Evolutionary conservation across 164 flowering plant species (phyloP).

Genomic region (Taxillus chinensis): DNA sequence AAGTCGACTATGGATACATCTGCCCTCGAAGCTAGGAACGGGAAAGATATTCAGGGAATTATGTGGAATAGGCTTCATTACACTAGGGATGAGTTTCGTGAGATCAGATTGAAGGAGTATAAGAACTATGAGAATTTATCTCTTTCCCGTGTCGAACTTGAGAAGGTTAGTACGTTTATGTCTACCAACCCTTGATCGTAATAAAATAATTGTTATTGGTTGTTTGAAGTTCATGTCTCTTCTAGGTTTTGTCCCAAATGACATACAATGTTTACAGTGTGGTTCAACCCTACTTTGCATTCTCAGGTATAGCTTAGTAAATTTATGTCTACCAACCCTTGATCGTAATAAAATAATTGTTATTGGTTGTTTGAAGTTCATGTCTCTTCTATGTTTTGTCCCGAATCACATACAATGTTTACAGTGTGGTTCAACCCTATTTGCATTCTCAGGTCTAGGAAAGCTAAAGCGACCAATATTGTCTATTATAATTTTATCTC

Average conservation of each 20-base stretch:
- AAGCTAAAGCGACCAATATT: too few species aligned
- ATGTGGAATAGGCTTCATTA: constrained; percentile 85
- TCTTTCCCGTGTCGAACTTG: constrained; percentile 31
- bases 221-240: neutral
- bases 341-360: constrained; percentile 14
- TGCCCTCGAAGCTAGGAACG: constrained; percentile 75
- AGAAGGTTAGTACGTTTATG: constrained; percentile 32
- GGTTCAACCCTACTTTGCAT: too few species aligned
- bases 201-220: constrained; percentile 14
- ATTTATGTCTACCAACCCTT: too few species aligned
- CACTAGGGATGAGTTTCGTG: constrained; percentile 67
- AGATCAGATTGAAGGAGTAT: constrained; percentile 68
- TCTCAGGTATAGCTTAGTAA: too few species aligned
- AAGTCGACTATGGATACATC: constrained; percentile 71
- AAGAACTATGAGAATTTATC: constrained; percentile 61
- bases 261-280: too few species aligned
- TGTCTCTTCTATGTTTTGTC: neutral
- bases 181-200: too few species aligned
- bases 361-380: neutral
- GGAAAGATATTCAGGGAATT: constrained; percentile 90
- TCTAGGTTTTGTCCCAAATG: neutral
- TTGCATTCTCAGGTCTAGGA: too few species aligned
- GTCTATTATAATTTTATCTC: too few species aligned
- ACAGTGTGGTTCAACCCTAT: too few species aligned
- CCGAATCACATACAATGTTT: too few species aligned